A percentile compares a stretch with the other conserved stretches of the same genome.
phyloP scores from a whole-genome alignment of 257 asterid species.

The Petunia axillaris region DNA sequence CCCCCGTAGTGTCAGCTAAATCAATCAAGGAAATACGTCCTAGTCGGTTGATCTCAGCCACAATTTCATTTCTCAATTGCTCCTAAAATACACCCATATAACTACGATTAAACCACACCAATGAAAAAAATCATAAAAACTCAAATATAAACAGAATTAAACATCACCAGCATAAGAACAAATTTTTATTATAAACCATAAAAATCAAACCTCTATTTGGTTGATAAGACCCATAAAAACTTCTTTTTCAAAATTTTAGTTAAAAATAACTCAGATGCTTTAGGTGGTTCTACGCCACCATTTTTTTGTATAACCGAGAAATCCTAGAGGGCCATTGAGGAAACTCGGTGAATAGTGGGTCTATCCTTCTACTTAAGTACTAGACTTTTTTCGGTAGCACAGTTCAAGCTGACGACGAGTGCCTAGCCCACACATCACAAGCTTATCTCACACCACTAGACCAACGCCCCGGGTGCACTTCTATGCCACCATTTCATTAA shows the following conservation, averaged over 20 bases:
- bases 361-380: too few relatives aligned
- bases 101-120: constrained; percentile 19
- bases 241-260: not conserved
- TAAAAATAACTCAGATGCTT: not conserved
- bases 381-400: too few relatives aligned
- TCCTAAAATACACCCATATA: constrained; percentile 55
- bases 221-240: too few relatives aligned
- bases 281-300: not conserved
- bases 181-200: not conserved
- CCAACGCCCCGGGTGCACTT: too few relatives aligned
- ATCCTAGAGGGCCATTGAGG: too few relatives aligned
- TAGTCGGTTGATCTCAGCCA: constrained; percentile 55
- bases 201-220: not conserved
- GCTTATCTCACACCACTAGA: too few relatives aligned
- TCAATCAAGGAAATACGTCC: constrained; percentile 89
- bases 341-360: too few relatives aligned
- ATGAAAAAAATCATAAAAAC: not conserved
- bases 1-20: constrained; percentile 73
- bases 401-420: too few relatives aligned
- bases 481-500: not conserved
- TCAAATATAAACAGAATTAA: not conserved
- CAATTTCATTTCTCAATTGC: constrained; percentile 82
- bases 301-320: too few relatives aligned
- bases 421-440: too few relatives aligned
- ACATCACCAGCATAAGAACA: not conserved